These are phyloP conservation scores for Oryza glaberrima DNA, from an alignment of 176 grass and related monocot species.

Conservation along the genomic window DNA sequence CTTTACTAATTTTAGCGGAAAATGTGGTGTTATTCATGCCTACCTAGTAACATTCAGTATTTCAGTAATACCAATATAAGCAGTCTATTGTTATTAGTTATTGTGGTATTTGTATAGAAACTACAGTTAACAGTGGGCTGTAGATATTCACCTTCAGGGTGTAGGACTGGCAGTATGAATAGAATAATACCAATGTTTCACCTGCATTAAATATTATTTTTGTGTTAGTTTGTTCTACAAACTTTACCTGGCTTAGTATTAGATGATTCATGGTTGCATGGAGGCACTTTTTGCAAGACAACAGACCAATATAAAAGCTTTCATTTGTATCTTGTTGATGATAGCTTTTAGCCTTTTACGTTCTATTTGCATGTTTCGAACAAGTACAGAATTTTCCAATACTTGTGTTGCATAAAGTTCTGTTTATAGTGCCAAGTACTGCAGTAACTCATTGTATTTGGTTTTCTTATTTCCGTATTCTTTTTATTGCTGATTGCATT, in stretches of 20 bases:
- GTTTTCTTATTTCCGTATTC: constrained; percentile 7
- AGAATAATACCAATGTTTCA: background rate
- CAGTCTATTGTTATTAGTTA: background rate
- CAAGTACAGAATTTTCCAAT: constrained; percentile 3
- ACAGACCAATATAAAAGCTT: background rate
- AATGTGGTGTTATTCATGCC: background rate
- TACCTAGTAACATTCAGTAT: constrained; percentile 1
- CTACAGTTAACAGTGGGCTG: background rate
- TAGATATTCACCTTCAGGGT: background rate
- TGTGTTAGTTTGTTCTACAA: background rate
- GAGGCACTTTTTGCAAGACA: background rate
- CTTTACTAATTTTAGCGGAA: background rate
- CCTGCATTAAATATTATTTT: background rate
- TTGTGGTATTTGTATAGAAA: background rate
- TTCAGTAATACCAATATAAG: background rate
- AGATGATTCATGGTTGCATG: background rate
- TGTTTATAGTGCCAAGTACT: background rate
- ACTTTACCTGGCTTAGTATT: background rate
- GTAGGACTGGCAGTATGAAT: background rate
- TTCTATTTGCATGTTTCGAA: background rate
- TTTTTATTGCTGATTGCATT: constrained; percentile 1
- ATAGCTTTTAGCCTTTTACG: background rate
- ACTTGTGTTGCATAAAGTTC: background rate
- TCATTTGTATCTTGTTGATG: background rate
- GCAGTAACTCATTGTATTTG: background rate